Evolutionary conservation across 768 basidiomycete species (phyloP).

Genomic region (Auriculariales sp.): DNA sequence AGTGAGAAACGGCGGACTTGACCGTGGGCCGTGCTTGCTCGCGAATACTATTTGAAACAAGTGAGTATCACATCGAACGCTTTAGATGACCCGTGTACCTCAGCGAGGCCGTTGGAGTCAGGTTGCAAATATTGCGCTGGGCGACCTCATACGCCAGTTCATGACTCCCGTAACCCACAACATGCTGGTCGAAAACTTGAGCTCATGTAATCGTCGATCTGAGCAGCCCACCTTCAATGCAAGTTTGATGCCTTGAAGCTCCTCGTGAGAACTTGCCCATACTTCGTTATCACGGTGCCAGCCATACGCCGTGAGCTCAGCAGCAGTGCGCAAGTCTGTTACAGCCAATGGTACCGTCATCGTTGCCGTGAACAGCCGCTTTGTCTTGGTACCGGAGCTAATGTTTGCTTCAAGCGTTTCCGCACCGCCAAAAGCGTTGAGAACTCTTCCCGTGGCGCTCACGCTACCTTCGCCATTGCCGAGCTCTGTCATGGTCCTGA

Average conservation of each 20-base stretch:
- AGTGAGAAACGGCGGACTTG: constrained; percentile 77
- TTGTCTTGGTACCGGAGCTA: constrained; percentile 77
- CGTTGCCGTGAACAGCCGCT: constrained; percentile 63
- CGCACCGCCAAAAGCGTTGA: constrained; percentile 85
- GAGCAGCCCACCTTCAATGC: constrained; percentile 60
- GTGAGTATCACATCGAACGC: background rate
- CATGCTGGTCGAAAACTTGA: background rate
- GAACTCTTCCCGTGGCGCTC: constrained; percentile 68
- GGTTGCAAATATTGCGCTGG: constrained; percentile 54
- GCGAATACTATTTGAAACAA: constrained; percentile 44
- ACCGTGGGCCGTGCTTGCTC: constrained; percentile 64
- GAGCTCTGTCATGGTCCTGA: constrained; percentile 79
- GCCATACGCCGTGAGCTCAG: constrained; percentile 57
- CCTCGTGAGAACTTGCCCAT: constrained; percentile 60
- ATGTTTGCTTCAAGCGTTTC: constrained; percentile 76
- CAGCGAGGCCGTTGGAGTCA: constrained; percentile 66
- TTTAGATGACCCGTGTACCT: constrained; percentile 29
- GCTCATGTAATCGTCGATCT: background rate
- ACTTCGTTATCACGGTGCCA: constrained; percentile 67
- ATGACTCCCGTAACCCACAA: constrained; percentile 22
- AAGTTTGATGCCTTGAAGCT: constrained; percentile 47
- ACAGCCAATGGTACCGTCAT: constrained; percentile 44
- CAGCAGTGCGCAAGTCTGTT: constrained; percentile 45
- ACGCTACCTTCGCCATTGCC: constrained; percentile 89
- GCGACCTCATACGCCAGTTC: constrained; percentile 79